Conservation (phyloP, 1,284 basidiomycete genomes). For the Mycena citricolor region DNA sequence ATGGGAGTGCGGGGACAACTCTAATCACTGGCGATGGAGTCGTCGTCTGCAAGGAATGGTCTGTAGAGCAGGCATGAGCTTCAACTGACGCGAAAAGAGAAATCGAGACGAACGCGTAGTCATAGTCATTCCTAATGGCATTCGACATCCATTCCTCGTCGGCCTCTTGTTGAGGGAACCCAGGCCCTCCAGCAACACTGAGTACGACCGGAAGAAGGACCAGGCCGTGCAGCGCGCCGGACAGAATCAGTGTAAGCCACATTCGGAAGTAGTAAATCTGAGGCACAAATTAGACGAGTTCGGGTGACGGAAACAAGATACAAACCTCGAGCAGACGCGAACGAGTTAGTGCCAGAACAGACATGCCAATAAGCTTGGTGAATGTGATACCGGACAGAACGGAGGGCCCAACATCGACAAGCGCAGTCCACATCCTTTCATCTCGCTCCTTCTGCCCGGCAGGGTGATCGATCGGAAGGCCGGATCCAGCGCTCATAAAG, state of each 20-base stretch:
- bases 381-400: constrained; percentile 96
- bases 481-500: constrained; percentile 89
- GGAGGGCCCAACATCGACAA: constrained; percentile 94
- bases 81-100: constrained; percentile 6
- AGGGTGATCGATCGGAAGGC: constrained; percentile 73
- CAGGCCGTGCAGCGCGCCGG: constrained; percentile 88
- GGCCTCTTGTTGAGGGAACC: constrained; percentile 86
- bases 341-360: constrained; percentile 86
- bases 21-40: constrained; percentile 51
- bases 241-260: constrained; percentile 91
- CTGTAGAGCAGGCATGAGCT: constrained; percentile 32
- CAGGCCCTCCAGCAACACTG: constrained; percentile 83
- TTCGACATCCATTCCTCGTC: constrained; percentile 94
- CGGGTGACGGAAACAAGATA: background rate
- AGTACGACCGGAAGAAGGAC: constrained; percentile 87
- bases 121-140: constrained; percentile 79
- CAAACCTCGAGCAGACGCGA: constrained; percentile 84
- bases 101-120: constrained; percentile 69
- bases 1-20: too few relatives aligned
- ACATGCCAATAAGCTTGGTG: constrained; percentile 96
- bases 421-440: constrained; percentile 87
- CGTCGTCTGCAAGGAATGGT: constrained; percentile 64
- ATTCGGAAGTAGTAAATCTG: constrained; percentile 96
- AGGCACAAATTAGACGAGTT: constrained; percentile 3
- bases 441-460: constrained; percentile 87